Base-by-base conservation (phyloP, 352 stramenopile genomes). In the Elongisporangium undulatum region DNA sequence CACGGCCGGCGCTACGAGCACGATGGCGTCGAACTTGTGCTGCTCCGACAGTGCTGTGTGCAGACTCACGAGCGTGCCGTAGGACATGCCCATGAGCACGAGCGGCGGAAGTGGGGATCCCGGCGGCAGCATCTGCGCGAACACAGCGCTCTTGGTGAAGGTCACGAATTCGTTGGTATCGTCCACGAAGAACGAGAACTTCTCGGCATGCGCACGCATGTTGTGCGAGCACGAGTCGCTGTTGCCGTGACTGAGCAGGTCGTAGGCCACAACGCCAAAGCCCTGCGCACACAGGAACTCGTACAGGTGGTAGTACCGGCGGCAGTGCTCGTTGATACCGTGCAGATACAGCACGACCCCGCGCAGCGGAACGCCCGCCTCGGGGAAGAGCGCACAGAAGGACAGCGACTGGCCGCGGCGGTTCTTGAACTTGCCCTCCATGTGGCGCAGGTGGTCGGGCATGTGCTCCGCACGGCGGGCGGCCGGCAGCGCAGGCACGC, bases 271-370 rank as follows among this genome's bases (percentile, higher is more conserved):
- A 17, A 82, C 69, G 20, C 68, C 76, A 8, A 79, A 82, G 23
- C 72, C 71, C 57, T 68, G 52, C 48, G 71, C 66, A 41, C 74
- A 75, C 6, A 83, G 58, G 56, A 67, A 63, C 51, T 81, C 72
- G 55, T 82, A 82, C 29, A 78, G 53, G 45, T 72, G 58, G n/a
- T 72, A 65, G 50, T 80, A 75, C 15, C 76, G 61, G 10, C 73
- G 71, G 17, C 71, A 75, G 53, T 85, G 76, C 48, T 75, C 72
- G 21, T 68, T 65, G 45, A 68, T 68, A 20, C 76, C 76, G 51
- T 85, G 76, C 21, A 85, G 23, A 49, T 74, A 83, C 10, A 85
- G 58, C 41, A 81, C 54, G n/a, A 85, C 66, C 15, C 69, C 76
- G n/a, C 76, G 76, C 53, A 81, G 23, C 1, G 66, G 24, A 26